These are phyloP conservation scores for Gnaphalium uliginosum DNA, from an alignment of 129 eudicot species.

Conservation along the genomic window DNA sequence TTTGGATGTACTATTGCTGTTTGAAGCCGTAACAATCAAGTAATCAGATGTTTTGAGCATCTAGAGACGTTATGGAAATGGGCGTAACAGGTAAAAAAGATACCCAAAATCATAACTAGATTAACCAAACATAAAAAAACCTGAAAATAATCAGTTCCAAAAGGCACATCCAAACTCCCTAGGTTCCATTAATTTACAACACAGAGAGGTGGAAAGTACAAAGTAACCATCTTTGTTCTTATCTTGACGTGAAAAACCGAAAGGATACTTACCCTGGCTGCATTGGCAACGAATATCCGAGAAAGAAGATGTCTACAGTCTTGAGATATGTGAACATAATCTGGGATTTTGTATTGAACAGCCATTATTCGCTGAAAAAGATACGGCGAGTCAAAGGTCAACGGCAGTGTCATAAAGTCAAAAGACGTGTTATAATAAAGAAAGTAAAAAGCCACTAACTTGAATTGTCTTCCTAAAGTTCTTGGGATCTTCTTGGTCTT, in stretches of 20 bases:
- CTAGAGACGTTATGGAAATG: too few species aligned
- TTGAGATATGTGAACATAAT: slow-evolving; percentile 92
- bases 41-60: neutral
- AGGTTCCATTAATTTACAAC: neutral
- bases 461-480: slow-evolving; percentile 92
- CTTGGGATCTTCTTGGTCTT: slow-evolving; percentile 95
- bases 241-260: neutral
- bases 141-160: neutral
- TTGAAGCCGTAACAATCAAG: neutral
- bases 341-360: slow-evolving; percentile 89
- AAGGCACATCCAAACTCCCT: neutral
- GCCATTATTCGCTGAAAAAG: slow-evolving; percentile 61
- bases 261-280: slow-evolving; percentile 56
- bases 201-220: neutral
- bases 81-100: too few species aligned
- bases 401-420: slow-evolving; percentile 7
- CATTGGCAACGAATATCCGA: slow-evolving; percentile 75
- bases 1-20: neutral
- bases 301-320: slow-evolving; percentile 91
- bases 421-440: neutral
- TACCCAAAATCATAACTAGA: neutral
- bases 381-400: slow-evolving; percentile 13
- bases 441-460: slow-evolving; percentile 37
- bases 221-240: neutral
- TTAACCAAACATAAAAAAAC: neutral